phyloP scores from a whole-genome alignment of 2,329 filamentous ascomycete genomes.

The Metarhizium anisopliae region DNA sequence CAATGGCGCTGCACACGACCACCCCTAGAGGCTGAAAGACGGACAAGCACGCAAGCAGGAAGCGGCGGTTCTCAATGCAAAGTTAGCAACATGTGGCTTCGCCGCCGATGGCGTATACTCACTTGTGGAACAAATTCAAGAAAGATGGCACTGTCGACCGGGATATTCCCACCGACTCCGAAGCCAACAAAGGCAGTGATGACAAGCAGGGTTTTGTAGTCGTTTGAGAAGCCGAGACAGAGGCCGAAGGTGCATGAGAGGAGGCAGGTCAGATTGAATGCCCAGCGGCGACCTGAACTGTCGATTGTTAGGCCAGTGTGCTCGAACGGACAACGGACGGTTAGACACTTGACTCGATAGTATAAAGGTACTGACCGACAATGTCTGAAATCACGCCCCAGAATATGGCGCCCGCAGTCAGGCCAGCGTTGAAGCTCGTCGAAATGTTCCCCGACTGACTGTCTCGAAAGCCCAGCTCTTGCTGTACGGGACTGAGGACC shows the following conservation, averaged over 20 bases:
- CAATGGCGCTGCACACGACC: slow-evolving; percentile 39
- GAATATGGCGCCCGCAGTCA: slow-evolving; percentile 45
- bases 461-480: slow-evolving; percentile 44
- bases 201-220: slow-evolving; percentile 40
- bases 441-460: slow-evolving; percentile 36
- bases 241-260: slow-evolving; percentile 44
- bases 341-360: too few species aligned
- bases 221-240: slow-evolving; percentile 33
- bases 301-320: too few species aligned
- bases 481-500: slow-evolving; percentile 42
- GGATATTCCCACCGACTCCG: slow-evolving; percentile 44
- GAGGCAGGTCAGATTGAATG: slow-evolving; percentile 50
- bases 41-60: slow-evolving; percentile 41
- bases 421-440: slow-evolving; percentile 33
- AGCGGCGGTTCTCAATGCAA: slow-evolving; percentile 29
- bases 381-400: slow-evolving; percentile 37
- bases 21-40: slow-evolving; percentile 48
- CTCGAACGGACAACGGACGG: too few species aligned
- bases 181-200: slow-evolving; percentile 46
- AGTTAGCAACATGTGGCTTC: not conserved
- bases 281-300: slow-evolving; percentile 34
- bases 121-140: slow-evolving; percentile 45
- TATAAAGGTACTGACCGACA: slow-evolving; percentile 7
- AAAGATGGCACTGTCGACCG: slow-evolving; percentile 46
- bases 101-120: not conserved